Conservation (phyloP, 1,284 basidiomycete species). For the Schizophyllum commune region DNA sequence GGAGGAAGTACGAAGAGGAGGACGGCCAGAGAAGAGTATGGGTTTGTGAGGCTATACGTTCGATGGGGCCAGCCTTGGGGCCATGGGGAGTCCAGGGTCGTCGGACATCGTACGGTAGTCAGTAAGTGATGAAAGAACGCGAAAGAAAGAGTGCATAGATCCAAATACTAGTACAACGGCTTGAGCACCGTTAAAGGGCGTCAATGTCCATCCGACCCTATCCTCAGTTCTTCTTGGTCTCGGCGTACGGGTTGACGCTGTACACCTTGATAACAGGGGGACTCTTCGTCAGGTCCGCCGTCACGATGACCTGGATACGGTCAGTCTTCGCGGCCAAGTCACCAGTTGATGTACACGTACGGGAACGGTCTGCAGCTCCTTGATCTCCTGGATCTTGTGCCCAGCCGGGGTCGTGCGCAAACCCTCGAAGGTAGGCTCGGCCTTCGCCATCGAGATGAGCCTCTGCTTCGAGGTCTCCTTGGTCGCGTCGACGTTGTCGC, state of each 20-base stretch:
- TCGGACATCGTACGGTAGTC: not conserved
- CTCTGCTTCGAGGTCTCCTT: constrained; percentile 70
- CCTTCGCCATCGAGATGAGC: constrained; percentile 64
- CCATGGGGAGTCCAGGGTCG: not conserved
- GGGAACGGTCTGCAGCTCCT: constrained; percentile 83
- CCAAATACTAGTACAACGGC: not conserved
- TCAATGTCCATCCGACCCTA: not conserved
- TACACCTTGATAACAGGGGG: constrained; percentile 93
- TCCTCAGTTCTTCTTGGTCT: constrained; percentile 32
- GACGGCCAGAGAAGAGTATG: not conserved
- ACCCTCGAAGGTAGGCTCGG: constrained; percentile 73
- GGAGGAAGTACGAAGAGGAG: not conserved
- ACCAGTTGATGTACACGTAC: constrained; percentile 38
- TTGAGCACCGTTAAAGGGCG: not conserved
- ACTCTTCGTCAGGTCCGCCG: constrained; percentile 88
- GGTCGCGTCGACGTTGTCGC: constrained; percentile 35
- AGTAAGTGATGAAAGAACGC: not conserved
- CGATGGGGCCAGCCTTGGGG: not conserved
- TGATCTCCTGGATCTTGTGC: constrained; percentile 90
- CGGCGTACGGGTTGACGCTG: constrained; percentile 79
- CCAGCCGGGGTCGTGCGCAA: constrained; percentile 62
- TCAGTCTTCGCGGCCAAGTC: constrained; percentile 4
- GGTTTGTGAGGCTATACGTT: not conserved
- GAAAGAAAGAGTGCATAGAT: not conserved
- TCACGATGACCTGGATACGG: constrained; percentile 71